phyloP scores from a whole-genome alignment of 163 green algal genomes.

The Chloromonas sp. region DNA sequence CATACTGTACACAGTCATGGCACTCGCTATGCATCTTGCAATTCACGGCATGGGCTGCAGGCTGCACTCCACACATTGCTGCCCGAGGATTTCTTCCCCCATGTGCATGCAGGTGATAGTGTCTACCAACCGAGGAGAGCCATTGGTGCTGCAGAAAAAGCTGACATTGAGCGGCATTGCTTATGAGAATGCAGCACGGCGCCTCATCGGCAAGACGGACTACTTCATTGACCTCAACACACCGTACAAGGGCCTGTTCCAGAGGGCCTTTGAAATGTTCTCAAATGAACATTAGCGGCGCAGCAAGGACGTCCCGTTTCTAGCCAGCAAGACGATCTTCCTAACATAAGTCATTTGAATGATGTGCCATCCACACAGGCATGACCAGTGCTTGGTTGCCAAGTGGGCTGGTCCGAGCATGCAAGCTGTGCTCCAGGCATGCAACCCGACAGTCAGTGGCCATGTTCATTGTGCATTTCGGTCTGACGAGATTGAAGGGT shows the following conservation, averaged over 20 bases:
- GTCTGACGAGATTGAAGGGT: too few species aligned
- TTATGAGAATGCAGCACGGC: constrained; percentile 73
- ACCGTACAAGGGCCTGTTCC: constrained; percentile 49
- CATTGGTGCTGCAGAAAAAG: constrained; percentile 83
- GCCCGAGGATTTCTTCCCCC: not conserved
- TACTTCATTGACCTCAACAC: constrained; percentile 50
- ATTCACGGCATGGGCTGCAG: too few species aligned
- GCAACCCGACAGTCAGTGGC: not conserved
- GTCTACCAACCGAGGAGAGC: constrained; percentile 83
- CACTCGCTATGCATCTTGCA: too few species aligned
- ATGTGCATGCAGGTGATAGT: constrained; percentile 65
- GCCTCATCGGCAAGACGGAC: constrained; percentile 52
- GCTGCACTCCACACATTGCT: too few species aligned
- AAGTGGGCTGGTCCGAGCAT: not conserved
- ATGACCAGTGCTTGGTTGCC: not conserved
- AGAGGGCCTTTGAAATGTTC: constrained; percentile 47
- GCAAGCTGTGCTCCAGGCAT: not conserved
- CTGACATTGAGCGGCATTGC: constrained; percentile 77
- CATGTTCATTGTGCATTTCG: not conserved
- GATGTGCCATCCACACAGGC: not conserved
- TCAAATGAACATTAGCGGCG: not conserved
- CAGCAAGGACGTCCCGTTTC: too few species aligned
- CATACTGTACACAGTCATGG: too few species aligned
- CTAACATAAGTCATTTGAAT: not conserved
- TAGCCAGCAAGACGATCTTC: not conserved